phyloP scores from a whole-genome alignment of 1,139 yeast species.

The Pneumocystis murina region DNA sequence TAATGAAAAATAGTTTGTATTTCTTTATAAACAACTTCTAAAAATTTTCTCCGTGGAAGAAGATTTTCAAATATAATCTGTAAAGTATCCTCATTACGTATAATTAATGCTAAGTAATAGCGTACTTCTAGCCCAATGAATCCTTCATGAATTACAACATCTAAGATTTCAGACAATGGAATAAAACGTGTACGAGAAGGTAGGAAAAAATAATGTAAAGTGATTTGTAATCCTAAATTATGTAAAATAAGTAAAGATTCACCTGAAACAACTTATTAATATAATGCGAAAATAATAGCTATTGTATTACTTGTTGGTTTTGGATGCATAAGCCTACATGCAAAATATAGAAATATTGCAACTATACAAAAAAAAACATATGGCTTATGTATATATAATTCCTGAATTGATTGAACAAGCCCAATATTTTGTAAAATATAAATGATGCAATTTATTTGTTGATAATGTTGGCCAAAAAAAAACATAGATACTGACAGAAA shows the following conservation, averaged over 20 bases:
- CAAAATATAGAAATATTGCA: not conserved
- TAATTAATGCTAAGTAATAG: slow-evolving; percentile 14
- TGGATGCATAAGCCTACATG: not conserved
- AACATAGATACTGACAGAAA: not conserved
- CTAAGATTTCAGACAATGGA: slow-evolving; percentile 14
- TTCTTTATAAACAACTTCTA: slow-evolving; percentile 2
- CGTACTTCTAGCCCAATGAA: slow-evolving; percentile 13
- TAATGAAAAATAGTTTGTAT: not conserved
- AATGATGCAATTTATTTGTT: not conserved
- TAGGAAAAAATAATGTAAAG: not conserved
- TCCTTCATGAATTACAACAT: slow-evolving; percentile 15
- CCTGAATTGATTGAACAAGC: not conserved
- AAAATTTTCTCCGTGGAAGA: slow-evolving; percentile 1
- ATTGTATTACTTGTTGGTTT: not conserved
- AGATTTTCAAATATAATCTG: slow-evolving; percentile 13
- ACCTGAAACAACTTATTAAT: not conserved
- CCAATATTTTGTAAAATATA: not conserved
- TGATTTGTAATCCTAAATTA: not conserved
- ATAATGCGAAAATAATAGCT: not conserved
- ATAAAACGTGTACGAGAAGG: slow-evolving; percentile 7
- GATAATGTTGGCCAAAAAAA: not conserved
- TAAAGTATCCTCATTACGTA: slow-evolving; percentile 11
- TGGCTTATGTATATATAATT: not conserved
- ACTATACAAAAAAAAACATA: not conserved
- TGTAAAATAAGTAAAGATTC: not conserved